These are phyloP conservation scores for Cytospora chrysosperma DNA, from an alignment of 2,329 filamentous ascomycete species.

Conservation along the genomic window DNA sequence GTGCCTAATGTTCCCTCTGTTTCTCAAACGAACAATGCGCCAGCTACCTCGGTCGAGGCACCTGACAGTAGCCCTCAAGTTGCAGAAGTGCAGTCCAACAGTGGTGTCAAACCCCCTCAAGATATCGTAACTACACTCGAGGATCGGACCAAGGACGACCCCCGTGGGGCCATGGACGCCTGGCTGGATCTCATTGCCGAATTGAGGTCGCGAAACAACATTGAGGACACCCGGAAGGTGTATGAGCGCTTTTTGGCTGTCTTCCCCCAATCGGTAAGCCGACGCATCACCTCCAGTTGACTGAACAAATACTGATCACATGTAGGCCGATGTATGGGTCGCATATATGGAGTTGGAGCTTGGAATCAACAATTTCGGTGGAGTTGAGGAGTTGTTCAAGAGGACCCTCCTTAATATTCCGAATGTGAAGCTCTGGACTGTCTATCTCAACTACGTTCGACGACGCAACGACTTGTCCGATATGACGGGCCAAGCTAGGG, in stretches of 20 bases:
- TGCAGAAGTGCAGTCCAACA: conserved; percentile 57
- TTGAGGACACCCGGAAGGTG: conserved; percentile 74
- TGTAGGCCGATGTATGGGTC: conserved; percentile 86
- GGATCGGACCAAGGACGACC: conserved; percentile 87
- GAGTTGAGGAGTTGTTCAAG: conserved; percentile 80
- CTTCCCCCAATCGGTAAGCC: conserved; percentile 87
- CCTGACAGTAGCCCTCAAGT: conserved; percentile 39
- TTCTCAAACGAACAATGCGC: conserved; percentile 27
- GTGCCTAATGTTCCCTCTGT: conserved; percentile 36
- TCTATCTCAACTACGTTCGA: conserved; percentile 93
- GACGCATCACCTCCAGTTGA: neutral
- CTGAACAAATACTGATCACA: conserved; percentile 34
- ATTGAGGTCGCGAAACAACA: conserved; percentile 75
- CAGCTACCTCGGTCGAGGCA: conserved; percentile 29
- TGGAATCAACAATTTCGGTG: conserved; percentile 76
- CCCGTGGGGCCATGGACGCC: conserved; percentile 86
- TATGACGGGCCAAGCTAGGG: conserved; percentile 70
- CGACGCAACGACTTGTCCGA: conserved; percentile 89
- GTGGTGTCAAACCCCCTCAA: conserved; percentile 52
- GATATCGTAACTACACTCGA: conserved; percentile 54
- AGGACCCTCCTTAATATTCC: conserved; percentile 75
- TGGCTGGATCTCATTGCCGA: conserved; percentile 88
- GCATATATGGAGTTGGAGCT: conserved; percentile 88
- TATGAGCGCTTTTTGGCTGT: conserved; percentile 86
- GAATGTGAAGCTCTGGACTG: conserved; percentile 84